These are phyloP conservation scores for Heimioporus sp. DNA, from an alignment of 768 basidiomycete species.

Conservation along the genomic window DNA sequence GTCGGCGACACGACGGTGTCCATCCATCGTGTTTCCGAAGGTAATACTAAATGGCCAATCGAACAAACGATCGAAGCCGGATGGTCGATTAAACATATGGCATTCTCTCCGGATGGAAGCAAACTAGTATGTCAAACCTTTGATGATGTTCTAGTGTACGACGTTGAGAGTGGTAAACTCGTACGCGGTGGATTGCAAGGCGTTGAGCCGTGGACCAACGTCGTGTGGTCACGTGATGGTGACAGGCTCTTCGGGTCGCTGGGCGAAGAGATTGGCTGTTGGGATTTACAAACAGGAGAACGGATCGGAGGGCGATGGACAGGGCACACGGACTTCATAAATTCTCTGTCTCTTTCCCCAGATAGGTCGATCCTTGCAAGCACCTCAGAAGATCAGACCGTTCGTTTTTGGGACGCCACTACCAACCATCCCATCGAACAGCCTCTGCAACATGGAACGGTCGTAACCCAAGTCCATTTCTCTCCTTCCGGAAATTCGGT, in stretches of 20 bases:
- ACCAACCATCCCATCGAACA: too few species aligned
- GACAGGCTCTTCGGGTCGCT: not conserved
- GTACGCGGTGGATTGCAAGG: too few species aligned
- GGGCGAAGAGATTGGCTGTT: conserved; percentile 3
- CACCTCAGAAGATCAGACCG: too few species aligned
- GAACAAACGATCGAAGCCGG: not conserved
- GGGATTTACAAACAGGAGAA: not conserved
- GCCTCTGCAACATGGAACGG: too few species aligned
- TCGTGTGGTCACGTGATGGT: conserved; percentile 15
- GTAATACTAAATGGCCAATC: not conserved
- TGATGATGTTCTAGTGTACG: not conserved
- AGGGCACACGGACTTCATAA: conserved; percentile 7
- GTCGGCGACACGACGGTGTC: not conserved
- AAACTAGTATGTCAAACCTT: too few species aligned
- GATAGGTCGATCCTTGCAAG: too few species aligned
- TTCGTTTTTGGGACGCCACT: too few species aligned
- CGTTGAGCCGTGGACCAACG: too few species aligned
- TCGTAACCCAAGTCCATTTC: too few species aligned
- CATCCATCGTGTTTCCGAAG: not conserved
- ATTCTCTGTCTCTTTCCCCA: not conserved
- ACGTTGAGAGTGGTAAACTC: not conserved
- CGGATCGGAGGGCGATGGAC: conserved; percentile 6
- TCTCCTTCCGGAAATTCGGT: too few species aligned
- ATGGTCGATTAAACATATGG: not conserved
- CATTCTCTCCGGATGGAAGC: not conserved